Conservation (phyloP, 2,329 filamentous ascomycete genomes). For the Neophaeococcomyces mojaviensis region DNA sequence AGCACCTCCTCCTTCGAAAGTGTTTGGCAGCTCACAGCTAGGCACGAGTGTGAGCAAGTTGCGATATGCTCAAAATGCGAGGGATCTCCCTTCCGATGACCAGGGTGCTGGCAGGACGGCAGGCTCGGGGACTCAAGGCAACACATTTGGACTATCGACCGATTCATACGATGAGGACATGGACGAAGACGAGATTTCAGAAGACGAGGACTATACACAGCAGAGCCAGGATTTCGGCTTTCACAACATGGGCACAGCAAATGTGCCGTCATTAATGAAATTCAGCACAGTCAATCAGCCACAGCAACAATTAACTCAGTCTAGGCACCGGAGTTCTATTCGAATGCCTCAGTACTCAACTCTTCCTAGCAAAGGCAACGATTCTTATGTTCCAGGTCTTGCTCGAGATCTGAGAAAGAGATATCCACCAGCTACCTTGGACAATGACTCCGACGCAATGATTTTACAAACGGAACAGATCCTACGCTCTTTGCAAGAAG, state of each 20-base stretch:
- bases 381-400: conserved; percentile 61
- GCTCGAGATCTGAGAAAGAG: conserved; percentile 60
- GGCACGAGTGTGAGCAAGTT: conserved; percentile 30
- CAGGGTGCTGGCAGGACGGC: conserved; percentile 22
- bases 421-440: conserved; percentile 50
- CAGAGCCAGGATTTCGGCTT: conserved; percentile 10
- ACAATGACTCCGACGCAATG: conserved; percentile 60
- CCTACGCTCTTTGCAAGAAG: conserved; percentile 56
- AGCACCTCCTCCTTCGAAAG: conserved; percentile 44
- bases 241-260: conserved; percentile 4
- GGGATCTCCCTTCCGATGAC: background rate
- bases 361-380: conserved; percentile 37
- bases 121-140: conserved; percentile 23
- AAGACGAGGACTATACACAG: conserved; percentile 33
- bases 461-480: conserved; percentile 69
- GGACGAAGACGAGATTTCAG: conserved; percentile 34
- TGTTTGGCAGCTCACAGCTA: conserved; percentile 47
- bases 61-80: conserved; percentile 23
- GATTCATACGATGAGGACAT: conserved; percentile 24
- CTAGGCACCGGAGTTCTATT: conserved; percentile 12
- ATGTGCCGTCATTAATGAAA: conserved; percentile 24
- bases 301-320: conserved; percentile 19
- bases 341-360: conserved; percentile 12
- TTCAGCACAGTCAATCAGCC: conserved; percentile 37
- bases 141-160: conserved; percentile 18